Conservation (phyloP, 2,329 filamentous ascomycete genomes). For the Neofusicoccum ribis region DNA sequence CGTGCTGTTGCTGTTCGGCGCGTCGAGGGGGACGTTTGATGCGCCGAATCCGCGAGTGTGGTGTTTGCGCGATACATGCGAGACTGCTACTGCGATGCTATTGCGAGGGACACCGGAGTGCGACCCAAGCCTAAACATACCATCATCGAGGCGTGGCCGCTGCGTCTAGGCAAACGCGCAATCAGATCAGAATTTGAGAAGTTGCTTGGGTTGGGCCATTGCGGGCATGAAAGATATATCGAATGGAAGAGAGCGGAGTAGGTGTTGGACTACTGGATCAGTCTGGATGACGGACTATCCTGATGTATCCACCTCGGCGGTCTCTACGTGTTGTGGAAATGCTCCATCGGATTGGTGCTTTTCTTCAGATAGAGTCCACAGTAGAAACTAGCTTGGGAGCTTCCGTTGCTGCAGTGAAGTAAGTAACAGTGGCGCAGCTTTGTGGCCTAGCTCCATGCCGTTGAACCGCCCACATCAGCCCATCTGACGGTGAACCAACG, state of each 20-base stretch:
- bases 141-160: constrained; percentile 38
- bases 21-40: constrained; percentile 32
- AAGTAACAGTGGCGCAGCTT: too few relatives aligned
- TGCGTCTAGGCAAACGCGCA: constrained; percentile 26
- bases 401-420: too few relatives aligned
- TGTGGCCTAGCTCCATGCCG: too few relatives aligned
- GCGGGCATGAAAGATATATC: constrained; percentile 33
- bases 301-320: too few relatives aligned
- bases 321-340: too few relatives aligned
- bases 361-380: too few relatives aligned
- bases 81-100: constrained; percentile 13
- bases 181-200: constrained; percentile 37
- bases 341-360: too few relatives aligned
- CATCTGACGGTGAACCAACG: too few relatives aligned
- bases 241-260: constrained; percentile 30
- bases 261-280: too few relatives aligned
- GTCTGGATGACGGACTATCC: too few relatives aligned
- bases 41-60: constrained; percentile 44
- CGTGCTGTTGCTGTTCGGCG: constrained; percentile 44
- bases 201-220: constrained; percentile 13
- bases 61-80: not conserved
- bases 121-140: constrained; percentile 33
- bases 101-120: constrained; percentile 21
- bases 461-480: too few relatives aligned
- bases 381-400: too few relatives aligned